Evolutionary conservation across 148 eudicot species (phyloP), one percentile per base, ranked within the genome.

Genomic region (Spergularia bocconei): DNA sequence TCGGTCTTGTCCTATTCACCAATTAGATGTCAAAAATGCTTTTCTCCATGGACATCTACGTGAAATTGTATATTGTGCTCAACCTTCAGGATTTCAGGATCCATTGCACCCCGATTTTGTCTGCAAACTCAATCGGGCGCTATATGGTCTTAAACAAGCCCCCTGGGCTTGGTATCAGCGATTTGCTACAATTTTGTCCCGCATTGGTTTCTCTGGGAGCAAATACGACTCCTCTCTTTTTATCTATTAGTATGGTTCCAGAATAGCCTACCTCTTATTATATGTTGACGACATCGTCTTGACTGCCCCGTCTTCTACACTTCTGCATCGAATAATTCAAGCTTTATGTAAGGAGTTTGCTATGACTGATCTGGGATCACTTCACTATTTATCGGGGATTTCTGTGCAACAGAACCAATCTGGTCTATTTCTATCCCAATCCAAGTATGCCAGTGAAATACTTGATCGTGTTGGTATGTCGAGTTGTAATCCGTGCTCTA

Each of bases 121-220:
- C 11, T 67, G 36, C 10, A 29, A 29, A 33, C 17, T 62, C 1
- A 29, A 29, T 62, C 0, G 41, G 6, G 66, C 66, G 2, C 13
- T 62, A 2, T 62, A 62, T 25, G 66, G 44, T 0, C 20, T 64
- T 0, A 64, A 64, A 38, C 69, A 62, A 21, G 71, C 71, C 7
- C 71, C 55, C 1, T 33, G 71, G 4, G 71, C 71, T 1, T 67
- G 71, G 33, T 67, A 67, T 14, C 33, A 47, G 19, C 33, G 72
- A 0, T 50, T 69, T 23, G 58, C 58, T 1, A 9, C 55, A 19
- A 21, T 4, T 52, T 3, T 51, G 0, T 20, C 39, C 7, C 33
- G 5, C 0, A 5, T 69, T 69, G 58, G 72, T 0, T 69, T 69
- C 13, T 4, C 3, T 5, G n/a, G 19, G 9, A 63, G 47, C 47